Percentiles rank a stretch among this genome's conserved stretches.
These are phyloP conservation scores for barrel medic (Medicago truncatula) DNA, from an alignment of 306 rosid species.

Conservation along the genomic window DNA sequence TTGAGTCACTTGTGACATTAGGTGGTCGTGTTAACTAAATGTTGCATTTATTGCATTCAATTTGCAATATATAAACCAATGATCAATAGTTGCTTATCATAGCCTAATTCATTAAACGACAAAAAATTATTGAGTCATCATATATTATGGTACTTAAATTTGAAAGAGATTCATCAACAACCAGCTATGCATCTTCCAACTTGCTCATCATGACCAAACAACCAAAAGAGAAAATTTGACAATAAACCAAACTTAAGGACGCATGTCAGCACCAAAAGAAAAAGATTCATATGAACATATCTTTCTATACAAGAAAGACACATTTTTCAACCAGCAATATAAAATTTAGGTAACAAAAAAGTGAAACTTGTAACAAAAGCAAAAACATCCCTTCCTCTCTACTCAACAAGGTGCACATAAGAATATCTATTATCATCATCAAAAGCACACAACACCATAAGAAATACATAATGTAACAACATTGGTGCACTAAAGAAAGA, in stretches of 20 bases:
- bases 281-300: constrained; percentile 40
- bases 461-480: constrained; percentile 40
- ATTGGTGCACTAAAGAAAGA: constrained; percentile 36
- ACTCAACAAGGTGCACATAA: constrained; percentile 55
- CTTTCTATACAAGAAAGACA: constrained; percentile 21
- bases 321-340: constrained; percentile 31
- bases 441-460: constrained; percentile 42
- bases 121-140: neutral
- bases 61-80: neutral
- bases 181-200: constrained; percentile 57
- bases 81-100: constrained; percentile 36
- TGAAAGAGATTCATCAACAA: constrained; percentile 58
- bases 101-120: constrained; percentile 28
- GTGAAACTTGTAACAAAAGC: constrained; percentile 72
- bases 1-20: neutral
- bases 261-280: constrained; percentile 46
- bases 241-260: constrained; percentile 40
- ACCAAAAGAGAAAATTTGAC: constrained; percentile 22
- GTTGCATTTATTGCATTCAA: neutral
- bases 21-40: no score
- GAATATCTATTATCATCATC: constrained; percentile 44
- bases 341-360: constrained; percentile 54
- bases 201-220: constrained; percentile 61
- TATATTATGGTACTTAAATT: constrained; percentile 37
- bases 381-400: constrained; percentile 64